Evolutionary conservation across 306 rosid species (phyloP), one percentile per base, ranked within the genome.

Genomic region (Leucaena leucocephala): DNA sequence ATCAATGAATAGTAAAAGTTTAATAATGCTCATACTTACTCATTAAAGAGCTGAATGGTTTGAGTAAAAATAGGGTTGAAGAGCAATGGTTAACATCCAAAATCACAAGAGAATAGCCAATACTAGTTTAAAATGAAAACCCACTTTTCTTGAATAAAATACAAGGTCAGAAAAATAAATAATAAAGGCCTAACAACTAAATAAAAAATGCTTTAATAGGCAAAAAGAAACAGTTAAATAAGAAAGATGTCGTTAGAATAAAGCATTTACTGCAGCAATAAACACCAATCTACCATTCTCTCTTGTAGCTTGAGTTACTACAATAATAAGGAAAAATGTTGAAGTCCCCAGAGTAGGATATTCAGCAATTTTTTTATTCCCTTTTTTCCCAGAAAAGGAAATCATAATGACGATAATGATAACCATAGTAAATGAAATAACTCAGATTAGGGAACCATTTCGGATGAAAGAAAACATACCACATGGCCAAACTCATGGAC

Each of bases 401-500:
- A 75, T 17, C 19, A 45, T 39, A 65, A 66, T 70, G 79, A 75
- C 44, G 57, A 67, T 8, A 76, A 71, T 8, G 71, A 76, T 42
- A 50, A 58, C 45, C 57, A 66, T 7, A 58, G 21, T 4, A 35
- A 59, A 76, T 13, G n/a, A 73, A 70, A 76, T 22, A 74, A 52
- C 49, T 70, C 74, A 57, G 59, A 70, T 27, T 35, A 79, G 77
- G 52, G 74, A 78, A 83, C 43, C 43, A n/a, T 45, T 80, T 54
- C 69, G 78, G 54, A 82, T 19, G 35, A 83, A 75, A 90, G 79
- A 75, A 77, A 78, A 77, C 93, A 74, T 93, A 95, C 99, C 99
- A 95, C 91, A 70, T 95, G 99, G 83, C 99, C 99, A 82, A 95
- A 89, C 89, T 95, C 98, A 34, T 93, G 97, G 89, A 95, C 89